Evolutionary conservation across 2,329 filamentous ascomycete genomes (phyloP).

Genomic region (Sporothrix dimorphospora): DNA sequence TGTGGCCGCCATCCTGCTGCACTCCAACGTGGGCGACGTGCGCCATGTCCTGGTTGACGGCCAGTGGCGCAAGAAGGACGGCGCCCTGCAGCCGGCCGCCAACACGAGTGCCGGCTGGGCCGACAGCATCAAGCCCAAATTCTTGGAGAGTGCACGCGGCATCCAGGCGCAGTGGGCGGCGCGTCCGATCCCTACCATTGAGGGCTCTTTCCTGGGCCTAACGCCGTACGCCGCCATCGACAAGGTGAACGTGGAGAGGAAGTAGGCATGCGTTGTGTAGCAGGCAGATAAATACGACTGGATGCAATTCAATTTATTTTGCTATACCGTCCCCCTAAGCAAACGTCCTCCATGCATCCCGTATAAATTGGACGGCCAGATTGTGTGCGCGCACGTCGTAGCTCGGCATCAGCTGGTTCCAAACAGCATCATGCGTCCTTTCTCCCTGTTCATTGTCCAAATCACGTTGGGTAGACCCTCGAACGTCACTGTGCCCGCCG

Average conservation of each 20-base stretch:
- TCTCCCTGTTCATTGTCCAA: constrained; percentile 30
- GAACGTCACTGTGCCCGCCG: constrained; percentile 25
- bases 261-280: not conserved
- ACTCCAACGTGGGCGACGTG: constrained; percentile 7
- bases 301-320: too few relatives aligned
- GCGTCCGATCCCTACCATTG: not conserved
- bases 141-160: not conserved
- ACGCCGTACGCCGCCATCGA: not conserved
- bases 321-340: not conserved
- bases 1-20: not conserved
- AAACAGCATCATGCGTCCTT: constrained; percentile 28
- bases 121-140: not conserved
- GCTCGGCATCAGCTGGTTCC: constrained; percentile 25
- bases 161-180: constrained; percentile 8
- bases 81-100: not conserved
- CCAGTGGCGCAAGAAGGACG: constrained; percentile 2
- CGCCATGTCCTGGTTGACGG: not conserved
- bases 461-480: constrained; percentile 28
- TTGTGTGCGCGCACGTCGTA: constrained; percentile 24
- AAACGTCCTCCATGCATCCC: constrained; percentile 7
- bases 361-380: constrained; percentile 6
- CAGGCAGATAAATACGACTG: not conserved
- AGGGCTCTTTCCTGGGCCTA: not conserved
- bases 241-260: not conserved
- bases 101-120: not conserved